Conservation (phyloP, 371 early-diverging fungal species). For the Mortierella sp. region DNA sequence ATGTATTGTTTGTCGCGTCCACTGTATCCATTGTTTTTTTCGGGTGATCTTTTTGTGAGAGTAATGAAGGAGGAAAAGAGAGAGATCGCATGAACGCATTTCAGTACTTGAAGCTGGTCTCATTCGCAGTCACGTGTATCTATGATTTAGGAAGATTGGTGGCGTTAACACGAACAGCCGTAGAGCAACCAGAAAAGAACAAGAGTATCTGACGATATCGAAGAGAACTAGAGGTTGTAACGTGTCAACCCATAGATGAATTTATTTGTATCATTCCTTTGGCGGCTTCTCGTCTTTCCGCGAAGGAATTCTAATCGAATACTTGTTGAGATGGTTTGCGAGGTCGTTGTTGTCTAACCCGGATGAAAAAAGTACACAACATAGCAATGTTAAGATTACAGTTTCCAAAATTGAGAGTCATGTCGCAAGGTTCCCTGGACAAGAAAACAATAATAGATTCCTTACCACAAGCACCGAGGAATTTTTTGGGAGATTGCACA, state of each 20-base stretch:
- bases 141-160: background rate
- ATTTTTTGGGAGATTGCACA: conserved; percentile 46
- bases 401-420: no score
- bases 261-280: conserved; percentile 4
- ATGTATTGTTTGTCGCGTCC: conserved; percentile 17
- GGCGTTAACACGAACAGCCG: background rate
- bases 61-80: background rate
- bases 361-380: background rate
- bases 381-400: background rate
- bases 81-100: background rate
- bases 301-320: conserved; percentile 42
- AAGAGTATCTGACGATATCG: no score
- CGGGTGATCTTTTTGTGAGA: background rate
- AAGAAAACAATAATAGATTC: background rate
- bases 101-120: no score
- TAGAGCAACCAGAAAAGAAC: background rate
- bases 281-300: conserved; percentile 42
- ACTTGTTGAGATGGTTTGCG: conserved; percentile 45
- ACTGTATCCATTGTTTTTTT: conserved; percentile 13
- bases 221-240: no score
- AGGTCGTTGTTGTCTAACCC: conserved; percentile 36
- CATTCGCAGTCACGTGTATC: background rate
- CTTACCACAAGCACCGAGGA: conserved; percentile 44
- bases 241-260: background rate
- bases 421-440: background rate